These are phyloP conservation scores for Garcia nutans DNA, from an alignment of 345 rosid species.

Conservation along the genomic window DNA sequence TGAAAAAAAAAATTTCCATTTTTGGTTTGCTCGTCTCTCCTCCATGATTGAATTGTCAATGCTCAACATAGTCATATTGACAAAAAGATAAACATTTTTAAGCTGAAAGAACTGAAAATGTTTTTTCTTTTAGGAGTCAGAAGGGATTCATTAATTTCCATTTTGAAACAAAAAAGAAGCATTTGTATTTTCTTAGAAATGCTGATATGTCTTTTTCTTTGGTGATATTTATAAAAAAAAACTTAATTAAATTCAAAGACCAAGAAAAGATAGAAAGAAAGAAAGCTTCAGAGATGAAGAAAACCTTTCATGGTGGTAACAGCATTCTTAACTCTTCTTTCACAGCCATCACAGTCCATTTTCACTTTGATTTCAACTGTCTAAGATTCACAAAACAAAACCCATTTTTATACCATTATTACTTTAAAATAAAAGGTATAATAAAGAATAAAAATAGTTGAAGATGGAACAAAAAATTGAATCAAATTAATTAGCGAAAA, in stretches of 20 bases:
- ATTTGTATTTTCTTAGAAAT: neutral
- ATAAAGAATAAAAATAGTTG: neutral
- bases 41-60: constrained; percentile 5
- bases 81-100: neutral
- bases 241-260: neutral
- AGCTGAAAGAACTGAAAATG: neutral
- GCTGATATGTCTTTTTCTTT: neutral
- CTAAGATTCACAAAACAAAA: constrained; percentile 35
- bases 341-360: constrained; percentile 99
- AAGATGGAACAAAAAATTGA: neutral
- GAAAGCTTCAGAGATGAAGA: neutral
- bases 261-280: neutral
- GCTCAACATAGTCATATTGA: neutral
- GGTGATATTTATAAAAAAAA: neutral
- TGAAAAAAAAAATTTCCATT: neutral
- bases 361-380: constrained; percentile 96
- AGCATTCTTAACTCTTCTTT: constrained; percentile 77
- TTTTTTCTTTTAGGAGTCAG: neutral
- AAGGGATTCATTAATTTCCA: constrained; percentile 3
- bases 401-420: neutral
- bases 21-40: neutral
- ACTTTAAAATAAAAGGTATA: neutral
- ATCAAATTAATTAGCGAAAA: neutral
- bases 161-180: neutral
- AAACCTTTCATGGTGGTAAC: constrained; percentile 77